These are phyloP conservation scores for Ophiostoma sp. DNA, from an alignment of 2,329 filamentous ascomycete species.

Conservation along the genomic window DNA sequence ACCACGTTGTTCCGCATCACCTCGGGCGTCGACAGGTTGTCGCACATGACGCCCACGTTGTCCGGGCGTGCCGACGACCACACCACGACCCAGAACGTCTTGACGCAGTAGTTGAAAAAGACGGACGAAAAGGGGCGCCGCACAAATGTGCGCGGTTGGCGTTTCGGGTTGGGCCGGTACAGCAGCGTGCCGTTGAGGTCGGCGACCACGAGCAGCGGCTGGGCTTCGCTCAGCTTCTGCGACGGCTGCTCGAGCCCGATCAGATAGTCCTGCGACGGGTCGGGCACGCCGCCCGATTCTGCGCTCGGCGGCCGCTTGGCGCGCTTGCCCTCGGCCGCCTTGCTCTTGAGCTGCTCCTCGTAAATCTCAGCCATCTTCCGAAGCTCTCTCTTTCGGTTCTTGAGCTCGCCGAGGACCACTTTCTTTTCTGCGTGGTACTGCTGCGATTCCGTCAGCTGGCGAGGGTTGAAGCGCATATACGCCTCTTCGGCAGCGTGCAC, in stretches of 20 bases:
- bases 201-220: constrained; percentile 72
- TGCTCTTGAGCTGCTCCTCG: background rate
- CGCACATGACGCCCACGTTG: constrained; percentile 67
- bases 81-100: constrained; percentile 72
- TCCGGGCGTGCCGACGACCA: constrained; percentile 80
- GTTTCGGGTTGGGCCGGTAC: constrained; percentile 54
- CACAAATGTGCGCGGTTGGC: constrained; percentile 49
- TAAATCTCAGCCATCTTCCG: background rate
- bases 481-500: constrained; percentile 11
- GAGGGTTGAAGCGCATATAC: background rate
- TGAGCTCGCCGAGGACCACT: background rate
- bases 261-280: constrained; percentile 59
- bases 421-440: background rate
- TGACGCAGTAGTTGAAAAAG: constrained; percentile 71
- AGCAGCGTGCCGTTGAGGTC: constrained; percentile 93
- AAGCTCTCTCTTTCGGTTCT: background rate
- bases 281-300: constrained; percentile 51
- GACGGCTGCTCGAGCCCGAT: constrained; percentile 39
- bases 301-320: background rate
- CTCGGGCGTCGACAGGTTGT: constrained; percentile 41
- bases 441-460: constrained; percentile 1
- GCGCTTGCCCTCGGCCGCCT: background rate
- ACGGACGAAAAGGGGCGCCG: constrained; percentile 60
- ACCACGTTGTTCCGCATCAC: constrained; percentile 45
- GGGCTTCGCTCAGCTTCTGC: constrained; percentile 42